Conservation (phyloP, 1,284 basidiomycete species). For the Fomitopsis schrenkii region DNA sequence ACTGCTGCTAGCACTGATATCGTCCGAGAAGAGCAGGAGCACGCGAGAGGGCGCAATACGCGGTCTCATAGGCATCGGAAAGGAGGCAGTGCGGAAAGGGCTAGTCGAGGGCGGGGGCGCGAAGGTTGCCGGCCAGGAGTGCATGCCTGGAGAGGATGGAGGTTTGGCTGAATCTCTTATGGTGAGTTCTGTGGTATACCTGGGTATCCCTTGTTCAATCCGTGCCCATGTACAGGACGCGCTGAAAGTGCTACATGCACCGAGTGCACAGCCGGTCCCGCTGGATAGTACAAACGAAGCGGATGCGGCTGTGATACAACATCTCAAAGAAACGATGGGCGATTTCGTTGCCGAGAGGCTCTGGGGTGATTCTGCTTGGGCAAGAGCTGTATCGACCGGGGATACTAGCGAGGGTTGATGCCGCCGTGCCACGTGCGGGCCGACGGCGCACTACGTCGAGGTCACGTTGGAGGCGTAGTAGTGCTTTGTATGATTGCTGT, state of each 20-base stretch:
- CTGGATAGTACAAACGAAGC: slow-evolving; percentile 43
- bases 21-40: slow-evolving; percentile 64
- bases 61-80: slow-evolving; percentile 79
- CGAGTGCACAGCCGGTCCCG: slow-evolving; percentile 51
- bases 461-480: no score
- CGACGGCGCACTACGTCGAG: neutral
- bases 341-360: slow-evolving; percentile 57
- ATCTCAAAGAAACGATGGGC: slow-evolving; percentile 53
- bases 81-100: slow-evolving; percentile 77
- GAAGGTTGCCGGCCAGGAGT: slow-evolving; percentile 65
- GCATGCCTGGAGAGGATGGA: slow-evolving; percentile 36
- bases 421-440: no score
- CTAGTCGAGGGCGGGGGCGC: slow-evolving; percentile 76
- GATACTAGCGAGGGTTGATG: slow-evolving; percentile 5
- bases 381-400: slow-evolving; percentile 46
- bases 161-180: slow-evolving; percentile 53
- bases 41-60: slow-evolving; percentile 85
- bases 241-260: slow-evolving; percentile 50
- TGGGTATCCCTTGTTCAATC: neutral
- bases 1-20: slow-evolving; percentile 80
- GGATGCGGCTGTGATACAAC: slow-evolving; percentile 43
- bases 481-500: no score
- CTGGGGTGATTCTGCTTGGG: slow-evolving; percentile 56
- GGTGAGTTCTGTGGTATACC: slow-evolving; percentile 33
- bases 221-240: slow-evolving; percentile 36